A percentile compares a stretch with the other conserved stretches of the same genome.
Evolutionary conservation across 2,329 filamentous ascomycete genomes (phyloP).

Genomic region (Hypoxylon sp.): DNA sequence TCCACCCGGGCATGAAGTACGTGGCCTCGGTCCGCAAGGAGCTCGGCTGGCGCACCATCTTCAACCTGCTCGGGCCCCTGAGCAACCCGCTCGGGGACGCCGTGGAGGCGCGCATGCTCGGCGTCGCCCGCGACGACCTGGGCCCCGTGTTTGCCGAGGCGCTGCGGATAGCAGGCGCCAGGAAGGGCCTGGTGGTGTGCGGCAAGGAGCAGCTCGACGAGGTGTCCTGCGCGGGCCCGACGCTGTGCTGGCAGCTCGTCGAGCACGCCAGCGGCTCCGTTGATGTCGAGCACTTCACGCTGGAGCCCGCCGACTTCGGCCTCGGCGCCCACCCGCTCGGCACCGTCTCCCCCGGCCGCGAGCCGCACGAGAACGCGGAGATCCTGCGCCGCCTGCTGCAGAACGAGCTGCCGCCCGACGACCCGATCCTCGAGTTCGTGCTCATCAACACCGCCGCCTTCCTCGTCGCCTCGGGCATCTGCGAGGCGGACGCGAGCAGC

Average conservation of each 20-base stretch:
- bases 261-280: conserved; percentile 54
- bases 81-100: conserved; percentile 86
- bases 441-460: conserved; percentile 92
- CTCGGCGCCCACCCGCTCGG: conserved; percentile 75
- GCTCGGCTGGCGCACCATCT: conserved; percentile 93
- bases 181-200: conserved; percentile 89
- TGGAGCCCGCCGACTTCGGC: conserved; percentile 88
- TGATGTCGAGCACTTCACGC: conserved; percentile 76
- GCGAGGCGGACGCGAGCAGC: conserved; percentile 79
- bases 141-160: conserved; percentile 91
- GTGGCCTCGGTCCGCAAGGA: conserved; percentile 86
- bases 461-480: conserved; percentile 84
- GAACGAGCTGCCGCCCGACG: conserved; percentile 74
- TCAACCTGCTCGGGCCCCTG: conserved; percentile 93
- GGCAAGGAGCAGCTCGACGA: conserved; percentile 96
- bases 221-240: conserved; percentile 87
- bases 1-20: conserved; percentile 93
- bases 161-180: conserved; percentile 75
- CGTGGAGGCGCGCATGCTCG: conserved; percentile 91
- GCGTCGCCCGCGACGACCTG: conserved; percentile 86
- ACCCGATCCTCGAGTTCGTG: conserved; percentile 92
- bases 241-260: conserved; percentile 85
- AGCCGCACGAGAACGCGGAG: conserved; percentile 84
- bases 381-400: conserved; percentile 81
- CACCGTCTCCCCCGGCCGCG: conserved; percentile 83